Base-by-base conservation (phyloP, 495 filamentous ascomycete genomes). In the Endocarpon pusillum region DNA sequence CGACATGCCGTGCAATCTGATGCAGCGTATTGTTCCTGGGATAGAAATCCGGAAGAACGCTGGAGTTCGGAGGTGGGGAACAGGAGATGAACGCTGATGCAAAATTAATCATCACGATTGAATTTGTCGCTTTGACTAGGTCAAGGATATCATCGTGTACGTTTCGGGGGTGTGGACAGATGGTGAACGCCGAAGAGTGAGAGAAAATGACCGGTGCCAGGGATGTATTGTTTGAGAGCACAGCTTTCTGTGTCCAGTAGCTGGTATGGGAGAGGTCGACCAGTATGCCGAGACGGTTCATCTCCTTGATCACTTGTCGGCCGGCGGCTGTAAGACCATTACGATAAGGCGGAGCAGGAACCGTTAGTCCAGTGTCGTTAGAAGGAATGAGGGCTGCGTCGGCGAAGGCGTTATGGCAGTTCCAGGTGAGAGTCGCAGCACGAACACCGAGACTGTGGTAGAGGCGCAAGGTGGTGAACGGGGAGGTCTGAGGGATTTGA, bases 381-480 rank as follows among this genome's bases (percentile, higher is more conserved):
- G 14, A n/a, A 6, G 42, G 52, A 8, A 67, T 48, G 4, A 91
- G 53, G 1, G 89, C 87, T 3, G 83, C 74, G 45, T 94, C 89
- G 19, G 85, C 84, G 54, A 78, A 94, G 21, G 57, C 61, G 53
- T 94, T 97, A 49, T 86, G 80, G 59, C 89, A 97, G 57, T 92
- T 92, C 56, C 91, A 85, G 2, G 81, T 92, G 9, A 97, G 55
- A 0, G 87, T 94, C 4, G 78, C 76, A 43, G 94, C 94, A 26
- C 81, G 75, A 5, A 92, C 86, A n/a, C 87, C 89, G 9, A 89
- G 60, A 2, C 62, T 59, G 48, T 86, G 58, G 49, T 72, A 91
- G 5, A 67, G 61, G 3, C 89, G 74, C 14, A 94, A 62, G 33
- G 75, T 80, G 14, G 82, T 66, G 7, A 78, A 53, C 4, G 28